Base-by-base conservation (phyloP, 2,329 filamentous ascomycete genomes). In the Fusarium pseudonygamai region DNA sequence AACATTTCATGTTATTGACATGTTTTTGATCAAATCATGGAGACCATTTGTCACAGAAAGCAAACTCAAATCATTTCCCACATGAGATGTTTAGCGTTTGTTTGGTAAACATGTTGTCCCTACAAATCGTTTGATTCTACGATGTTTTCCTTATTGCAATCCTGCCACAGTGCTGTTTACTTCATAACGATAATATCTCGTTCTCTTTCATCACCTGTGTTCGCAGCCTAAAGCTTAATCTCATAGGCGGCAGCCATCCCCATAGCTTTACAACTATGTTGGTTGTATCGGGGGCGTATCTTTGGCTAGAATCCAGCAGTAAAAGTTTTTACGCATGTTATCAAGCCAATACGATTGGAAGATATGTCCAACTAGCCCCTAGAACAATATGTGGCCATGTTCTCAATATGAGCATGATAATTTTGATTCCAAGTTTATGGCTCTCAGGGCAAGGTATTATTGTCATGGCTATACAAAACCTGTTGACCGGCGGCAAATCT, bases 361-460 rank as follows among this genome's bases (percentile, higher is more conserved):
- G 6, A 9, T 32, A 18, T 30, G 6, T 3, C 7, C 7, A 12
- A 32, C 14, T 13, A n/a, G 10, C 11, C 14, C 28, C 10, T 32
- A 18, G 22, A 11, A 49, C 11, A n/a, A 6, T n/a, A 9, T 1
- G 10, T 49, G 10, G 22, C 3, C 22, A n/a, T 30, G 14, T 9
- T 49, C 20, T 11, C 22, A n/a, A 30, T 14, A 49, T 49, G 15
- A 49, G 28, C 11, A 49, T 22, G 46, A n/a, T 20, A 16, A n/a
- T 18, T 16, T 13, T n/a, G 22, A 3, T n/a, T 4, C 1, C 5
- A 7, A 18, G 14, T 18, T 7, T 5, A n/a, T n/a, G 14, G 5
- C 46, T 30, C 13, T 13, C 14, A 12, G 20, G 14, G 28, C 7
- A 14, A 7, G 5, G 28, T 16, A 18, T 30, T 30, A 1, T 8